Percentiles rank a stretch among this genome's conserved stretches.
phyloP scores from a whole-genome alignment of 2,329 filamentous ascomycete species.

The Arthrobotrys musiformis region DNA sequence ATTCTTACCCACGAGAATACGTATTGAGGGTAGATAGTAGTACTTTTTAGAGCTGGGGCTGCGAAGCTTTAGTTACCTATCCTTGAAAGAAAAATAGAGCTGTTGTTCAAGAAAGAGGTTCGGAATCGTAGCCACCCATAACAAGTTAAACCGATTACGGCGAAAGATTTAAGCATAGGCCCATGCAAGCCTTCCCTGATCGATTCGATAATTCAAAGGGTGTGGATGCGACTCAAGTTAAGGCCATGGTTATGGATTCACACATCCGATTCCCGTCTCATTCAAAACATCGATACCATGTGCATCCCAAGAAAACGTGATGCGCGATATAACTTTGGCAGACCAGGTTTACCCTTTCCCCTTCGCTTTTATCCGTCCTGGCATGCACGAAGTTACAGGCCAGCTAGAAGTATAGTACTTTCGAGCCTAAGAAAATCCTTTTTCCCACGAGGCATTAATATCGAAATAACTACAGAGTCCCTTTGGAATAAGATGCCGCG shows the following conservation, averaged over 20 bases:
- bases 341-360: slow-evolving; percentile 38
- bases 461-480: neutral
- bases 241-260: slow-evolving; percentile 16
- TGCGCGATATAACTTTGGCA: slow-evolving; percentile 47
- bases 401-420: neutral
- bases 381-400: neutral
- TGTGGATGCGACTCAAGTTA: neutral
- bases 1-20: neutral
- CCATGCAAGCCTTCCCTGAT: slow-evolving; percentile 26
- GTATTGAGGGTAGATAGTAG: too few species aligned
- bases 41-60: neutral
- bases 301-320: slow-evolving; percentile 38
- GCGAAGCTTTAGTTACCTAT: slow-evolving; percentile 4
- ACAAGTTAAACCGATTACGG: slow-evolving; percentile 14
- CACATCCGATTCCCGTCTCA: neutral
- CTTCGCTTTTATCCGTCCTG: slow-evolving; percentile 50
- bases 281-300: slow-evolving; percentile 6
- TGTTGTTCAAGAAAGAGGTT: slow-evolving; percentile 13
- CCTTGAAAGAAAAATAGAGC: neutral
- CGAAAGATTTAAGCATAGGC: slow-evolving; percentile 28
- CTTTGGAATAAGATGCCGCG: slow-evolving; percentile 16
- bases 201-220: slow-evolving; percentile 27
- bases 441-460: slow-evolving; percentile 54
- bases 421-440: slow-evolving; percentile 15
- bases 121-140: slow-evolving; percentile 24